Conservation (phyloP, 2,329 filamentous ascomycete species). For the Mycosphaerella arachidis region DNA sequence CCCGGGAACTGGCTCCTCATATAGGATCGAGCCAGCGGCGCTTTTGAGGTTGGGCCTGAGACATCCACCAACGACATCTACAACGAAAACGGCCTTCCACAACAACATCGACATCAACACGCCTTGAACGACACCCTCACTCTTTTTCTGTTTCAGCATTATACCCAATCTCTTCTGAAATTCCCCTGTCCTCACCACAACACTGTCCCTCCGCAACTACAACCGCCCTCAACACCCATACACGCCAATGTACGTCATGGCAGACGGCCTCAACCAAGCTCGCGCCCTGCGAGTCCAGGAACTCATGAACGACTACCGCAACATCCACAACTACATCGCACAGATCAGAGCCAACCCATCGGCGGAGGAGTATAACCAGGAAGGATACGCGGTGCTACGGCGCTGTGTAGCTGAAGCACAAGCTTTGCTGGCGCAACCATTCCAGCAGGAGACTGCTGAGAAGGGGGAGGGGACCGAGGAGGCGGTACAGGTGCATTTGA, state of each 20-base stretch:
- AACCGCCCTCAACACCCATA: background rate
- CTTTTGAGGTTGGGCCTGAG: background rate
- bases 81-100: background rate
- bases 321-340: constrained; percentile 55
- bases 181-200: constrained; percentile 1
- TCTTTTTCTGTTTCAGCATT: background rate
- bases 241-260: constrained; percentile 39
- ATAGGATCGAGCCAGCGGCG: background rate
- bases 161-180: background rate
- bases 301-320: constrained; percentile 61
- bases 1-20: background rate
- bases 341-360: constrained; percentile 50
- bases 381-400: constrained; percentile 55
- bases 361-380: constrained; percentile 54
- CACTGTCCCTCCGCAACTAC: constrained; percentile 3
- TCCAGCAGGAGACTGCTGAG: constrained; percentile 26
- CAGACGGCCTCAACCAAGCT: constrained; percentile 59
- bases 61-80: background rate
- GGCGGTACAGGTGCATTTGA: constrained; percentile 53
- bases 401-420: constrained; percentile 54
- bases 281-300: constrained; percentile 60
- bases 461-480: constrained; percentile 44
- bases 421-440: constrained; percentile 51
- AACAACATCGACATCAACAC: background rate
- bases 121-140: background rate